These are phyloP conservation scores for Amyloporia xantha DNA, from an alignment of 768 basidiomycete species.

Conservation along the genomic window DNA sequence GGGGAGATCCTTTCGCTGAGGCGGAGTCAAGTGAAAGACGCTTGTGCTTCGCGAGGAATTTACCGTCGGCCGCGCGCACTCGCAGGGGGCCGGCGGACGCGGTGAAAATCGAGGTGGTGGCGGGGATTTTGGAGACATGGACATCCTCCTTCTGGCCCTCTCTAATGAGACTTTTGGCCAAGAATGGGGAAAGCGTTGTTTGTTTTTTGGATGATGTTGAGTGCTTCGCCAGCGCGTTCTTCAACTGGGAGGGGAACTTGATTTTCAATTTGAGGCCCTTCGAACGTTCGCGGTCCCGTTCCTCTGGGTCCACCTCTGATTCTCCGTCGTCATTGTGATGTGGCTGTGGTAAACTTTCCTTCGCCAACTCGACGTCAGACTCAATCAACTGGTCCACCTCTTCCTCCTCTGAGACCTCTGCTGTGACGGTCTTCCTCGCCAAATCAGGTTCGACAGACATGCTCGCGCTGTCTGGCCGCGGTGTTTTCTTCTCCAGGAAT, in stretches of 20 bases:
- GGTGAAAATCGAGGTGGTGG: conserved; percentile 2
- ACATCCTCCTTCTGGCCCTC: background rate
- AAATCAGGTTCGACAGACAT: conserved; percentile 7
- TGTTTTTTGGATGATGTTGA: conserved; percentile 1
- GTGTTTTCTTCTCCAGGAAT: conserved; percentile 14
- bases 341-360: background rate
- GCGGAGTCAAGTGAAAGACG: background rate
- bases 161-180: background rate
- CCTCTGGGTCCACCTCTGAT: conserved; percentile 28
- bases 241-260: conserved; percentile 19
- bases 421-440: background rate
- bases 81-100: background rate
- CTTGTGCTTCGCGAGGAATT: conserved; percentile 13
- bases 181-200: conserved; percentile 14
- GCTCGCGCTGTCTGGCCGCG: conserved; percentile 7
- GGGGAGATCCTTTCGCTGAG: background rate
- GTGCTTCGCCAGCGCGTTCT: background rate
- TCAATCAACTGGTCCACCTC: conserved; percentile 5
- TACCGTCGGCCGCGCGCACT: conserved; percentile 11
- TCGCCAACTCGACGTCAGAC: conserved; percentile 4
- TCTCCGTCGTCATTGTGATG: conserved; percentile 22
- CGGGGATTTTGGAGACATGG: background rate
- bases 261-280: conserved; percentile 33
- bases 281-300: conserved; percentile 25
- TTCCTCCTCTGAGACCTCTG: conserved; percentile 1